Evolutionary conservation across 805 yeast genomes (phyloP), one percentile per base, ranked within the genome.

Genomic region (Pichia sporocuriosa): DNA sequence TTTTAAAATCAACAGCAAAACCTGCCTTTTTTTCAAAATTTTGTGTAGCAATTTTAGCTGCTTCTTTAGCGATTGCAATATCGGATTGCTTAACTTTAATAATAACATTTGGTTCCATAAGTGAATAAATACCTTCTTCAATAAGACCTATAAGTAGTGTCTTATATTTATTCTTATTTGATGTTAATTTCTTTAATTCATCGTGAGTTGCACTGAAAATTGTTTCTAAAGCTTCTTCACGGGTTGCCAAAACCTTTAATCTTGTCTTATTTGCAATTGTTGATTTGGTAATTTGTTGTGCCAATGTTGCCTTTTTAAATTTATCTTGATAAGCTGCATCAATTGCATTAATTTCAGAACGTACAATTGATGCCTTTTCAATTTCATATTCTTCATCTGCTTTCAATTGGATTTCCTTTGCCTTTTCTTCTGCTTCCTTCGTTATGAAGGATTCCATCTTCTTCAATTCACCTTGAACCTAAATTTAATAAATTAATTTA

Each of bases 301-400:
- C 84, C 63, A 93, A 79, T 25, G 87, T 69, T 3, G 95, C 89
- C 66, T 90, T 93, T 72, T 93, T 90, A 68, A 84, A 74, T 62
- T 85, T 87, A 54, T 77, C 79, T 49, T 83, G 89, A 61, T 81
- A 86, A 30, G 75, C 68, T 16, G 81, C 68, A 62, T 93, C 98
- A 53, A 93, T 87, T 39, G 89, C 78, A 39, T 93, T 81, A 43
- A 84, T 84, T 67, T 93, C 98, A 12, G 87, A 75, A 59, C 97
- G 85, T 45, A 93, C 97, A 58, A 93, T 80, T 44, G 87, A 79
- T 19, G 96, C 90, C 73, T 93, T 93, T 64, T 93, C 98, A 57
- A 93, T 89, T 67, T 93, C 97, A 63, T 90, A 93, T 69, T 93
- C 99, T 67, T 93, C 98, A 63, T 94, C 96, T 33, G 97, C 96